Evolutionary conservation across 2,329 filamentous ascomycete genomes (phyloP).

Genomic region (Fusarium drepaniforme): DNA sequence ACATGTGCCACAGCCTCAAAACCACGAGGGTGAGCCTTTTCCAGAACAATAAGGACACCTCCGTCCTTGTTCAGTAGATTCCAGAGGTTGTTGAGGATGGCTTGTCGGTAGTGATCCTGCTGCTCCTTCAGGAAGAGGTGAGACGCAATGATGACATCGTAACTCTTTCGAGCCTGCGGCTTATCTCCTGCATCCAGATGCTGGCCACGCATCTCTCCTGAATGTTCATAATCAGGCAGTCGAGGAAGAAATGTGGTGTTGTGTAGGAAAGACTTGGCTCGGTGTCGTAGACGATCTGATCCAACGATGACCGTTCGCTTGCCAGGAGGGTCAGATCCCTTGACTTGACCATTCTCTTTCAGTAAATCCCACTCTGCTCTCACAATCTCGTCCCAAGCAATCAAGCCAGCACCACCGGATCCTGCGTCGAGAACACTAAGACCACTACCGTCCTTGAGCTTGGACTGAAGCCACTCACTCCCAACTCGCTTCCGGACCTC

Average conservation of each 20-base stretch:
- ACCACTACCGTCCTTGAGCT: slow-evolving; percentile 67
- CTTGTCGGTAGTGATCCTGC: slow-evolving; percentile 81
- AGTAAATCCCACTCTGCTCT: slow-evolving; percentile 85
- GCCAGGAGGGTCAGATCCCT: slow-evolving; percentile 66
- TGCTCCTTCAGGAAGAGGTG: slow-evolving; percentile 83
- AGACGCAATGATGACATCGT: slow-evolving; percentile 90
- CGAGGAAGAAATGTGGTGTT: slow-evolving; percentile 94
- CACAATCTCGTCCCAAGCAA: slow-evolving; percentile 83
- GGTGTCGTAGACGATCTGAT: slow-evolving; percentile 79
- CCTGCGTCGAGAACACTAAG: slow-evolving; percentile 81
- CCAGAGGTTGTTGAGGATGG: slow-evolving; percentile 91
- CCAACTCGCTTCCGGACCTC: slow-evolving; percentile 82
- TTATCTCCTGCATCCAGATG: slow-evolving; percentile 69
- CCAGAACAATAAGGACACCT: slow-evolving; percentile 86
- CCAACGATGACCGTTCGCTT: slow-evolving; percentile 86
- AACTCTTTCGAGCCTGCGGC: slow-evolving; percentile 77
- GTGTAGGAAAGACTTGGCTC: slow-evolving; percentile 81
- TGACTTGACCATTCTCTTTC: slow-evolving; percentile 60
- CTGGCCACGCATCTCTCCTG: slow-evolving; percentile 68
- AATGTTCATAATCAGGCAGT: slow-evolving; percentile 86
- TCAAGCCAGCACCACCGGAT: slow-evolving; percentile 77
- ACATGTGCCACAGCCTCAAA: slow-evolving; percentile 94
- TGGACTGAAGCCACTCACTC: slow-evolving; percentile 74
- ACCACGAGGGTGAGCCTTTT: slow-evolving; percentile 91
- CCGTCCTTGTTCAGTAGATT: slow-evolving; percentile 84